Base-by-base conservation (phyloP, 2,329 filamentous ascomycete species). In the Pseudocercospora musae region DNA sequence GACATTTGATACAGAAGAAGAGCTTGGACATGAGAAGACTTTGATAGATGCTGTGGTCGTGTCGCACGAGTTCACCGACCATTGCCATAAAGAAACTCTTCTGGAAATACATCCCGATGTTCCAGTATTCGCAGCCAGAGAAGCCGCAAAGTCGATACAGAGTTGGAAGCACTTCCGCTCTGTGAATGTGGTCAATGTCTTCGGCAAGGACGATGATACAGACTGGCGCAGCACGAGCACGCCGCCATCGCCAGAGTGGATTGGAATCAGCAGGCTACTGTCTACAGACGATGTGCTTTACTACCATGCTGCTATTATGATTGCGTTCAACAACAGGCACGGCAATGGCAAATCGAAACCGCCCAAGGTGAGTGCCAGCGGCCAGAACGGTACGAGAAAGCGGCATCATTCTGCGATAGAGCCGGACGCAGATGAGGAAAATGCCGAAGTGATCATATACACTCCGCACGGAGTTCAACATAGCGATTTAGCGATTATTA, bases 1-100 rank as follows among this genome's bases (percentile, higher is more conserved):
- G 11, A 40, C 57, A 11, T 15, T 56, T 15, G 49, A 58, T 9
- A 33, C 60, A 25, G 49, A 60, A 42, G 60, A 65, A 42, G 42
- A 60, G 27, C 52, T 64, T 55, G 57, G 59, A 49, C 23, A 58
- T 65, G 48, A 61, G 13, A 62, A 64, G 27, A 76, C 76, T 11
- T 78, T 79, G 49, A 81, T 89, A 29, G 87, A 89, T 70, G 82
- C 77, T 1, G 84, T 89, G 2, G 79, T 80, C 27, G 78, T 89
- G 31, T 85, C 81, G 15, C 87, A 89, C 70, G 87, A 89, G 71
- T 89, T 89, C 67, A 89, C 87, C 0, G 87, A 89, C 69, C 87
- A 89, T 70, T 89, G 86, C 73, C 86, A 89, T 69, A 79, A 82
- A 63, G 79, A 82, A 2, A 89, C 87, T 13, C 75, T 89, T 25